Conservation (phyloP, 2,329 filamentous ascomycete genomes). For the Calonectria hawksworthii region DNA sequence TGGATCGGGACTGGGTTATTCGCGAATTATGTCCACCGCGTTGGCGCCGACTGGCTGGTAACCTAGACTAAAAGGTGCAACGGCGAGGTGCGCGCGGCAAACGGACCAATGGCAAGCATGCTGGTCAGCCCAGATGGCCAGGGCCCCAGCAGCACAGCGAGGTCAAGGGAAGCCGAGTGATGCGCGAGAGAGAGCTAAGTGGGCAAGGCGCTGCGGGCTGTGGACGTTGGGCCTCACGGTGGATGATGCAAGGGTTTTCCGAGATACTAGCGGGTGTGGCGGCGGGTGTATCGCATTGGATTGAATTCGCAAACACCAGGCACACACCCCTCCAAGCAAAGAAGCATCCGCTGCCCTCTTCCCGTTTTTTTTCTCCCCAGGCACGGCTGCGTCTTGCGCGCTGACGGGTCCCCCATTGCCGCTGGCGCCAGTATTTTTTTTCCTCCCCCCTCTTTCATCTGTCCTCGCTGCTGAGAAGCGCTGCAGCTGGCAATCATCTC, state of each 20-base stretch:
- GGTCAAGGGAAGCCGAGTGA: background rate
- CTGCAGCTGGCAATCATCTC: background rate
- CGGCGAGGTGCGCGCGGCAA: constrained; percentile 21
- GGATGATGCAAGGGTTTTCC: background rate
- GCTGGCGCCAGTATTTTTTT: background rate
- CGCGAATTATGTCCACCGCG: background rate
- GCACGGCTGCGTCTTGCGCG: background rate
- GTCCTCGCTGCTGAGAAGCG: background rate
- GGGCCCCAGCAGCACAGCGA: background rate
- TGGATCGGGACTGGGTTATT: background rate
- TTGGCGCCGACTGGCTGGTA: constrained; percentile 12
- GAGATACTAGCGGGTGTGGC: constrained; percentile 10
- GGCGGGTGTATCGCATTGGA: constrained; percentile 2
- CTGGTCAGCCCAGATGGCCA: background rate
- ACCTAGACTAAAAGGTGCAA: constrained; percentile 1
- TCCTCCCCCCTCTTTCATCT: background rate
- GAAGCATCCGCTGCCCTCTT: background rate
- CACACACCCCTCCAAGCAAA: constrained; percentile 1
- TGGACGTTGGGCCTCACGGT: background rate
- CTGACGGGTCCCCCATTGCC: background rate
- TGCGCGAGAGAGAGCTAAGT: background rate
- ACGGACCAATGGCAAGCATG: constrained; percentile 2
- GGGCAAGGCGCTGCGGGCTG: background rate
- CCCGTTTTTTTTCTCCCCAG: background rate
- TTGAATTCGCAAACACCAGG: constrained; percentile 14